A percentile compares a stretch with the other conserved stretches of the same genome.
Conservation (phyloP, 179 eudicot genomes). For the Nepenthes alata region DNA sequence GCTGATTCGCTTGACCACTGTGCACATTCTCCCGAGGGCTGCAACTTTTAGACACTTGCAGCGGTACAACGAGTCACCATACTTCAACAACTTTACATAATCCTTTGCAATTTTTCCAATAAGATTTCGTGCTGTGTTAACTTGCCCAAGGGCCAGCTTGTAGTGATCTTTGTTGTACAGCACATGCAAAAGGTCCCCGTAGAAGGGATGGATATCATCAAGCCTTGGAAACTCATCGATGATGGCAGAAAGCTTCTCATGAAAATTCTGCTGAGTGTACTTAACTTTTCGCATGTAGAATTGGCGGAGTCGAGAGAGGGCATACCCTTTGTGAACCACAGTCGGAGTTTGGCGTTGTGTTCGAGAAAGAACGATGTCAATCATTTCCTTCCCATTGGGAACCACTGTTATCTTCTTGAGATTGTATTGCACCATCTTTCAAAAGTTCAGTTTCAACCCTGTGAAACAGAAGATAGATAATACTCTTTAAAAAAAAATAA, state of each 20-base stretch:
- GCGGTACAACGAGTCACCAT: constrained; percentile 81
- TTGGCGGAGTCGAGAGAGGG: constrained; percentile 65
- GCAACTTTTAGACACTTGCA: constrained; percentile 90
- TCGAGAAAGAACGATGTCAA: constrained; percentile 78
- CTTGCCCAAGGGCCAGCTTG: constrained; percentile 95
- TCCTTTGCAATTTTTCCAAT: constrained; percentile 72
- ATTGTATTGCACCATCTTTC: constrained; percentile 82
- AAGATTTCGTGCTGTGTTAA: constrained; percentile 78
- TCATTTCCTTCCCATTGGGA: constrained; percentile 77
- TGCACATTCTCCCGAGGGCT: constrained; percentile 97
- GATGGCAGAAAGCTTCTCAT: constrained; percentile 81
- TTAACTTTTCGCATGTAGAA: constrained; percentile 94
- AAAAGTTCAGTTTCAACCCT: too few relatives aligned
- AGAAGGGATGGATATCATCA: constrained; percentile 84
- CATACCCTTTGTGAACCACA: constrained; percentile 91
- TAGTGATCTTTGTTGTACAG: constrained; percentile 90
- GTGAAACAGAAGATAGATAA: too few relatives aligned
- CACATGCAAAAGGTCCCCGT: constrained; percentile 85
- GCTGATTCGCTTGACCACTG: constrained; percentile 63
- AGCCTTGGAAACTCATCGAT: constrained; percentile 91
- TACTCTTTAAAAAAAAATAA: too few relatives aligned
- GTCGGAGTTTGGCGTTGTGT: constrained; percentile 90
- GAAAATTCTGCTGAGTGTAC: constrained; percentile 66
- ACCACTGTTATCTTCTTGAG: constrained; percentile 83
- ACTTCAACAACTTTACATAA: constrained; percentile 73